A percentile compares a stretch with the other conserved stretches of the same genome.
phyloP scores from a whole-genome alignment of 371 early-diverging fungal species.

The Mortierella polycephala region DNA sequence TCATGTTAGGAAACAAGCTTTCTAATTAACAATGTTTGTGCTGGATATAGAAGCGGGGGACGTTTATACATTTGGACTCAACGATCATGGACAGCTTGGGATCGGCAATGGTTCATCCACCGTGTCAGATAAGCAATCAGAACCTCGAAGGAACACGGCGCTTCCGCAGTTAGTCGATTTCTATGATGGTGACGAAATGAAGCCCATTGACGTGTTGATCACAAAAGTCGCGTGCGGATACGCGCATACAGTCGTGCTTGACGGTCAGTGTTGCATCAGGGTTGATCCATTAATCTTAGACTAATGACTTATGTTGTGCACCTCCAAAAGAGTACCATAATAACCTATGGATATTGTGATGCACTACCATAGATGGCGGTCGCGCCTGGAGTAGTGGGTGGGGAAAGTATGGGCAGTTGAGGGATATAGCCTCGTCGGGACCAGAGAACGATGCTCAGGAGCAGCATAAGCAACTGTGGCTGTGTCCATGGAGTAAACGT shows the following conservation, averaged over 20 bases:
- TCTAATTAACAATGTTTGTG: not conserved
- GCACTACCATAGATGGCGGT: conserved; percentile 21
- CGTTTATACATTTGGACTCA: conserved; percentile 48
- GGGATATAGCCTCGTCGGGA: not conserved
- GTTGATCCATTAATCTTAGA: no score
- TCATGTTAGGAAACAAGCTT: not conserved
- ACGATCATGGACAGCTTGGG: conserved; percentile 49
- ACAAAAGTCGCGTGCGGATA: conserved; percentile 39
- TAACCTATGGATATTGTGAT: not conserved
- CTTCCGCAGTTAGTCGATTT: conserved; percentile 51
- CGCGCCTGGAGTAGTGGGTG: conserved; percentile 46
- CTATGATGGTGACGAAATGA: conserved; percentile 1
- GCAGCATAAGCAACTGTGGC: not conserved
- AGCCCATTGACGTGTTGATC: conserved; percentile 24
- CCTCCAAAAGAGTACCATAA: not conserved
- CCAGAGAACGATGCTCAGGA: not conserved
- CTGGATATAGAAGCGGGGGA: conserved; percentile 31
- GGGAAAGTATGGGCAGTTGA: conserved; percentile 46
- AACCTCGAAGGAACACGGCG: conserved; percentile 25
- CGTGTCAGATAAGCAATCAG: not conserved
- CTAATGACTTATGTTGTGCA: not conserved
- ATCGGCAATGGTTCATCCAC: conserved; percentile 10
- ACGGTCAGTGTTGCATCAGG: conserved; percentile 25
- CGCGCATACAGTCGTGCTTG: conserved; percentile 37
- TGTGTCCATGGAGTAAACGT: not conserved